A percentile compares a stretch with the other conserved stretches of the same genome.
Evolutionary conservation across 805 yeast genomes (phyloP).

Genomic region (Hagleromyces aurorensis): DNA sequence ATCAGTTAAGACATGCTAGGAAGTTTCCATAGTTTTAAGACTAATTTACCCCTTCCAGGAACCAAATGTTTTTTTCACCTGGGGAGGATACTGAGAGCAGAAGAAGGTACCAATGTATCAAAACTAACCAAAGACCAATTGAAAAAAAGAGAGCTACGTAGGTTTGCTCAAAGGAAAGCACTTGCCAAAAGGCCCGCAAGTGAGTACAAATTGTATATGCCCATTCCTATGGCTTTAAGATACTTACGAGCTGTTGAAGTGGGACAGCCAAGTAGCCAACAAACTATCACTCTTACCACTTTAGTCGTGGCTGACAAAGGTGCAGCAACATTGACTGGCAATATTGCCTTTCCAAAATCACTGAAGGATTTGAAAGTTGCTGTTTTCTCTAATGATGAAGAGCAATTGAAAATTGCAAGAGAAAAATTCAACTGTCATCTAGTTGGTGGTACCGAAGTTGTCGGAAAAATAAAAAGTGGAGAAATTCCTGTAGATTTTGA

Average conservation of each 20-base stretch:
- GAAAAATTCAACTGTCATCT: conserved; percentile 48
- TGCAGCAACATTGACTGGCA: conserved; percentile 64
- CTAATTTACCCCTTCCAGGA: conserved; percentile 1
- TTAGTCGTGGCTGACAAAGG: conserved; percentile 68
- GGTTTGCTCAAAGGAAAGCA: conserved; percentile 31
- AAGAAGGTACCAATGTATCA: conserved; percentile 12
- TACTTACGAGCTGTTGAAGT: conserved; percentile 85
- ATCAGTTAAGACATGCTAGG: too few species aligned
- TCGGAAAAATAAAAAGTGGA: conserved; percentile 51
- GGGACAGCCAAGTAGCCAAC: conserved; percentile 66
- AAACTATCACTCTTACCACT: conserved; percentile 61
- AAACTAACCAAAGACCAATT: conserved; percentile 26
- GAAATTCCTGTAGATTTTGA: conserved; percentile 51
- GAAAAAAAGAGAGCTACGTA: conserved; percentile 33
- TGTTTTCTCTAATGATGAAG: conserved; percentile 57
- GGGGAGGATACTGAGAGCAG: conserved; percentile 9
- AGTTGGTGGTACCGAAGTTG: conserved; percentile 67
- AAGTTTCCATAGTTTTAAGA: too few species aligned
- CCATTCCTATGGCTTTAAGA: conserved; percentile 62
- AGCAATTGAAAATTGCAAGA: conserved; percentile 44
- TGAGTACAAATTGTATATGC: conserved; percentile 59
- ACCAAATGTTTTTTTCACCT: conserved; percentile 12
- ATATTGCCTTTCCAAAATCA: conserved; percentile 64
- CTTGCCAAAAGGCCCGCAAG: conserved; percentile 38
- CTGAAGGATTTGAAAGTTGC: conserved; percentile 56